Conservation (phyloP, 2,329 filamentous ascomycete species). For the Cytospora chrysosperma region DNA sequence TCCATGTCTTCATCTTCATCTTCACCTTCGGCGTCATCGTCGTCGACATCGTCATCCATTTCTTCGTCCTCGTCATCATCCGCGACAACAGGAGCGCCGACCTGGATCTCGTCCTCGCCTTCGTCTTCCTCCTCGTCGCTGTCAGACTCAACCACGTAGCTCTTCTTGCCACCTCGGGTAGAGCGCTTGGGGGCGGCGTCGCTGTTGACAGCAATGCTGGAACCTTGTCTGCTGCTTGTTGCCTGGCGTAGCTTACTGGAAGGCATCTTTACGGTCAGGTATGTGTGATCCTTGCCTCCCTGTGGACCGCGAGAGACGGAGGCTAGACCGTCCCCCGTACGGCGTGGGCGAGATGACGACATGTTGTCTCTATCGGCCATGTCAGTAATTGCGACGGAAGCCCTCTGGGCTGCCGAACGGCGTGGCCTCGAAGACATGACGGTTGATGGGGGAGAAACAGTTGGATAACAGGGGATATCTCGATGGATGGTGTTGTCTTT, state of each 20-base stretch:
- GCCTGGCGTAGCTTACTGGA: slow-evolving; percentile 53
- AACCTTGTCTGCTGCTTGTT: slow-evolving; percentile 40
- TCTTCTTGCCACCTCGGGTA: slow-evolving; percentile 57
- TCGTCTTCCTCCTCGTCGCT: slow-evolving; percentile 29
- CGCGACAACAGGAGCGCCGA: slow-evolving; percentile 26
- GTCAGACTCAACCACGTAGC: slow-evolving; percentile 57
- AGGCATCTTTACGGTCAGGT: slow-evolving; percentile 53
- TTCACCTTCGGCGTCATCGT: slow-evolving; percentile 40
- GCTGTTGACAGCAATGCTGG: slow-evolving; percentile 31
- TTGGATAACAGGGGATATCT: not conserved
- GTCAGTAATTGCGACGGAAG: slow-evolving; percentile 48
- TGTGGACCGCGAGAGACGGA: slow-evolving; percentile 44
- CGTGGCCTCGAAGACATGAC: slow-evolving; percentile 50
- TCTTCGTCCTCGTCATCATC: slow-evolving; percentile 41
- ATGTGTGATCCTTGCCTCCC: slow-evolving; percentile 45
- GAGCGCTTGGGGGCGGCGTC: slow-evolving; percentile 50
- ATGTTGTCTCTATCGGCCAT: slow-evolving; percentile 53
- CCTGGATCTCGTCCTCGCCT: slow-evolving; percentile 33
- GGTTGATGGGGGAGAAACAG: not conserved
- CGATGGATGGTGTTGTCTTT: not conserved
- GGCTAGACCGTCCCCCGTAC: slow-evolving; percentile 45
- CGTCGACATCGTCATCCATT: slow-evolving; percentile 43
- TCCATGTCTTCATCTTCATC: slow-evolving; percentile 46
- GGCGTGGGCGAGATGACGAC: slow-evolving; percentile 49
- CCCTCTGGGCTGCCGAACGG: slow-evolving; percentile 46